These are phyloP conservation scores for Linnemannia exigua DNA, from an alignment of 192 early-diverging fungal genomes.

Conservation along the genomic window DNA sequence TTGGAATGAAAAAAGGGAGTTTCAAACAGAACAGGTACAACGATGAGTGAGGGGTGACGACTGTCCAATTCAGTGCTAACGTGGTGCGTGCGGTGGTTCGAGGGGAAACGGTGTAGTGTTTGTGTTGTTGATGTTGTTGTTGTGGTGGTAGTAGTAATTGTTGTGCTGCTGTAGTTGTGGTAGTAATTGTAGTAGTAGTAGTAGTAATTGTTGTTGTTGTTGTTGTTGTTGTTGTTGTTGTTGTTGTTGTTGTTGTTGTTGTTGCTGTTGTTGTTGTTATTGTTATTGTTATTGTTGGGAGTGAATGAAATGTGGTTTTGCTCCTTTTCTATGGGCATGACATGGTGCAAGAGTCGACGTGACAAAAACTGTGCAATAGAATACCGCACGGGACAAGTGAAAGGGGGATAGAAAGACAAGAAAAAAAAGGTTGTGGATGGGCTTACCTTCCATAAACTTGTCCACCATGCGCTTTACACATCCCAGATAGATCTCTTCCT, in stretches of 20 bases:
- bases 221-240: too few species aligned
- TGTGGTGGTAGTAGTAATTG: too few species aligned
- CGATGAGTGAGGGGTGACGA: background rate
- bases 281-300: slow-evolving; percentile 2
- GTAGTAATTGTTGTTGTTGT: too few species aligned
- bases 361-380: background rate
- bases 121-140: too few species aligned
- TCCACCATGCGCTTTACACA: slow-evolving; percentile 62
- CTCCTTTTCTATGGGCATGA: background rate
- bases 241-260: too few species aligned
- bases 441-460: slow-evolving; percentile 63
- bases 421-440: slow-evolving; percentile 1
- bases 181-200: too few species aligned
- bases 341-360: background rate
- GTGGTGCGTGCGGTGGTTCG: background rate
- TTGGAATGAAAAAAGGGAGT: background rate
- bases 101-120: background rate
- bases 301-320: background rate
- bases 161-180: too few species aligned
- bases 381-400: background rate
- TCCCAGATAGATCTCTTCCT: slow-evolving; percentile 71
- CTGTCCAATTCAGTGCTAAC: background rate
- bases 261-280: too few species aligned
- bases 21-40: slow-evolving; percentile 7
- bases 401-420: background rate